Percentiles rank a stretch among this genome's conserved stretches.
These are phyloP conservation scores for Paxillus ammoniavirescens DNA, from an alignment of 768 basidiomycete species.

Conservation along the genomic window DNA sequence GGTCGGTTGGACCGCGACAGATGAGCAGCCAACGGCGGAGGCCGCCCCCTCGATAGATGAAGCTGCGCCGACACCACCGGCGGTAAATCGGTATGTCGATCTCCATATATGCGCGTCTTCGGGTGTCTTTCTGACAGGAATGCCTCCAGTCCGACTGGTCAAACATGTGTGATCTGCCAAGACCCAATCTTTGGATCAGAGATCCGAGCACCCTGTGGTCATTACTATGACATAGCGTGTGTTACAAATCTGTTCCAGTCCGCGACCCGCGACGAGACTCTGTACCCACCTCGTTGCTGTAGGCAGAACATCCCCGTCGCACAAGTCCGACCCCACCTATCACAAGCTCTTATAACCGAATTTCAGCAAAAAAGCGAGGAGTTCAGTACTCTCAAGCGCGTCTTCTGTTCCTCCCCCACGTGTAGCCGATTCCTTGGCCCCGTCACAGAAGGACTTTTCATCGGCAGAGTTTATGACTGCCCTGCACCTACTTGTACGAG, in stretches of 20 bases:
- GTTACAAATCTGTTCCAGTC: slow-evolving; percentile 33
- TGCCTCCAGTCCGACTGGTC: slow-evolving; percentile 19
- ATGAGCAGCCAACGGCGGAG: neutral
- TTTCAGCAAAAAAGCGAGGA: slow-evolving; percentile 30
- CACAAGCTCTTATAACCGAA: slow-evolving; percentile 11
- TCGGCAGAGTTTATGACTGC: slow-evolving; percentile 16
- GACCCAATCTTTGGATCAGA: slow-evolving; percentile 30
- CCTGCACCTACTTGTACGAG: slow-evolving; percentile 15
- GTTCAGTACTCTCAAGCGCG: slow-evolving; percentile 32
- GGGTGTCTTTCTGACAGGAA: neutral
- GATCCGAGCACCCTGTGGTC: slow-evolving; percentile 33
- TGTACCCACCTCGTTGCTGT: slow-evolving; percentile 43
- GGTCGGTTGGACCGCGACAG: neutral
- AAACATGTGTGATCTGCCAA: slow-evolving; percentile 35
- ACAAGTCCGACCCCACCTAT: slow-evolving; percentile 25
- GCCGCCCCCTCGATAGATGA: neutral
- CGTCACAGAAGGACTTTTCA: slow-evolving; percentile 25
- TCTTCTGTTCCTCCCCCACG: slow-evolving; percentile 36
- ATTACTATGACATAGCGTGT: slow-evolving; percentile 37
- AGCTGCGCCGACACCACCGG: neutral
- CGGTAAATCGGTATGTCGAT: slow-evolving; percentile 14
- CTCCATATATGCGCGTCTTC: neutral
- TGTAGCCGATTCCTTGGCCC: slow-evolving; percentile 40
- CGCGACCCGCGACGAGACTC: slow-evolving; percentile 36
- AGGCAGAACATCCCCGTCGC: slow-evolving; percentile 26